These are phyloP conservation scores for Mucuna pruriens DNA, from an alignment of 306 rosid species.

Conservation along the genomic window DNA sequence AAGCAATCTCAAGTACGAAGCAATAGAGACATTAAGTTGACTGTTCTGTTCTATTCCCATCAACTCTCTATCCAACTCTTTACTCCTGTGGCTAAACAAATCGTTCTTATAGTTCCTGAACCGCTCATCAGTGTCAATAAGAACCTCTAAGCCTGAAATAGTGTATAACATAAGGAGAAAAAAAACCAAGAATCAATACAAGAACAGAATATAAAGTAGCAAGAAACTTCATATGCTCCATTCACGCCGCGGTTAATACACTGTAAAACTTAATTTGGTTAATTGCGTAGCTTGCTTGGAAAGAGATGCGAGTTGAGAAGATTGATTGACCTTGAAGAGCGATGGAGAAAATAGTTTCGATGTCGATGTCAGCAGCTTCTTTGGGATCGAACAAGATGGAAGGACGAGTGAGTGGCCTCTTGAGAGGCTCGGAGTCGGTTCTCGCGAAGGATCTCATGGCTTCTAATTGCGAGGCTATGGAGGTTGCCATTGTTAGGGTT, in stretches of 20 bases:
- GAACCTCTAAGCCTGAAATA: slow-evolving; percentile 81
- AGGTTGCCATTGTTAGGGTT: slow-evolving; percentile 64
- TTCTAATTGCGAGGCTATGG: slow-evolving; percentile 72
- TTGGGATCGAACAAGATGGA: slow-evolving; percentile 78
- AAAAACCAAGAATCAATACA: neutral
- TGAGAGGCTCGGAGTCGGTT: slow-evolving; percentile 58
- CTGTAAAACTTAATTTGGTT: neutral
- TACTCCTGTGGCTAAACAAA: slow-evolving; percentile 69
- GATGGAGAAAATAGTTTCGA: slow-evolving; percentile 58
- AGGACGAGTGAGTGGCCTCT: slow-evolving; percentile 83
- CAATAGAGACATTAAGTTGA: slow-evolving; percentile 57
- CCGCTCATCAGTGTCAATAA: slow-evolving; percentile 62
- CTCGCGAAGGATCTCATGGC: slow-evolving; percentile 57
- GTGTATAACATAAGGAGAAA: neutral
- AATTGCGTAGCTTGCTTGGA: neutral
- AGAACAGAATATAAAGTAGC: neutral
- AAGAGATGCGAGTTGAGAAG: neutral
- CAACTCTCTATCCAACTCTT: slow-evolving; percentile 82
- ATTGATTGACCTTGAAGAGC: slow-evolving; percentile 61
- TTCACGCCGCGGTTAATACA: neutral
- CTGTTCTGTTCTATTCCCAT: slow-evolving; percentile 69
- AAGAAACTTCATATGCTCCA: neutral
- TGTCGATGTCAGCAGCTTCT: slow-evolving; percentile 77
- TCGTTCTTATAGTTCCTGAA: slow-evolving; percentile 67
- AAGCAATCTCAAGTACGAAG: slow-evolving; percentile 66